Evolutionary conservation across 2,329 filamentous ascomycete species (phyloP).

Genomic region (Fusarium subglutinans): DNA sequence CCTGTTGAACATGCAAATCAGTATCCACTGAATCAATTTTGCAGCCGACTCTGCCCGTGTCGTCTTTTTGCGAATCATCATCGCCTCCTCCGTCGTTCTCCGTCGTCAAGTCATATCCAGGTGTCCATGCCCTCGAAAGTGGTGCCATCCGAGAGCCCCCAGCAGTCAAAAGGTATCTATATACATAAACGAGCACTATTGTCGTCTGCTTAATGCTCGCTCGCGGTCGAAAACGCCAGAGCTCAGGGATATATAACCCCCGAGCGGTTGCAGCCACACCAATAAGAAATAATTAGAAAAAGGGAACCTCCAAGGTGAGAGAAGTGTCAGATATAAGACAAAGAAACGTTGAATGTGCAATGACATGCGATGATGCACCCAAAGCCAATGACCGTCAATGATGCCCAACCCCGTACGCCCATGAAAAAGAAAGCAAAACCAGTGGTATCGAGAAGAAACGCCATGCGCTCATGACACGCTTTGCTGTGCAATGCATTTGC

Average conservation of each 20-base stretch:
- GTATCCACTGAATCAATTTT: slow-evolving; percentile 37
- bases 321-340: slow-evolving; percentile 23
- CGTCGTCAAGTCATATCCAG: slow-evolving; percentile 45
- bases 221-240: neutral
- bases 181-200: slow-evolving; percentile 33
- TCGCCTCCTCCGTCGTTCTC: slow-evolving; percentile 31
- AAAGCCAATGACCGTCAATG: slow-evolving; percentile 39
- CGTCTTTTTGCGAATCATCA: slow-evolving; percentile 20
- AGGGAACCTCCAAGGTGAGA: slow-evolving; percentile 27
- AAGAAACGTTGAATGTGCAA: slow-evolving; percentile 32
- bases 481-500: slow-evolving; percentile 54
- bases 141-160: slow-evolving; percentile 26
- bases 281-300: slow-evolving; percentile 39
- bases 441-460: slow-evolving; percentile 58
- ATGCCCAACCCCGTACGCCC: slow-evolving; percentile 42
- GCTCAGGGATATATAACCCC: neutral
- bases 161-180: slow-evolving; percentile 40
- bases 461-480: slow-evolving; percentile 53
- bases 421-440: slow-evolving; percentile 45
- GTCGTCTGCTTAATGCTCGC: slow-evolving; percentile 34
- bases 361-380: slow-evolving; percentile 36
- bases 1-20: slow-evolving; percentile 17
- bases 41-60: slow-evolving; percentile 32
- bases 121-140: slow-evolving; percentile 26
- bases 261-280: slow-evolving; percentile 9